phyloP scores from a whole-genome alignment of 148 eudicot genomes.

The Chenopodium formosanum region DNA sequence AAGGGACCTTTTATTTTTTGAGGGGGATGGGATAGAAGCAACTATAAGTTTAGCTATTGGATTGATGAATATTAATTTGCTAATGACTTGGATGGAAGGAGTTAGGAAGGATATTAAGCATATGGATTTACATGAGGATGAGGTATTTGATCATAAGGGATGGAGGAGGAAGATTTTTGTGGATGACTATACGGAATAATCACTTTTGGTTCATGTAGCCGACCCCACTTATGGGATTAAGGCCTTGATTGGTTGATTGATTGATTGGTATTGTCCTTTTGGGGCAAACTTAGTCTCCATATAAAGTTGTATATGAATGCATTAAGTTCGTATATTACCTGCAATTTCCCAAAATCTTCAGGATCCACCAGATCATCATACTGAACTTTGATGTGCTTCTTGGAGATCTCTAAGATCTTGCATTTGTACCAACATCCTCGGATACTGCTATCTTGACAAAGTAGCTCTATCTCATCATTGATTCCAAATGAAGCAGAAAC shows the following conservation, averaged over 20 bases:
- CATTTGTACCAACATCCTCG: conserved; percentile 97
- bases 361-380: conserved; percentile 81
- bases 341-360: conserved; percentile 57
- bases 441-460: conserved; percentile 85
- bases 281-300: background rate
- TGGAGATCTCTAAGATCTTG: conserved; percentile 47
- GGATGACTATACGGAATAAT: too few species aligned
- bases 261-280: background rate
- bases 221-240: too few species aligned
- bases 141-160: too few species aligned
- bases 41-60: background rate
- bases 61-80: background rate
- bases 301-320: background rate
- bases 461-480: conserved; percentile 65
- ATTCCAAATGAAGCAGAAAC: conserved; percentile 32
- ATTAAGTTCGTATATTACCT: conserved; percentile 40
- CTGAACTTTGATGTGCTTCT: conserved; percentile 51
- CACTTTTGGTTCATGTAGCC: too few species aligned
- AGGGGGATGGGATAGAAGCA: background rate
- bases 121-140: too few species aligned
- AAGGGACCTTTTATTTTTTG: background rate
- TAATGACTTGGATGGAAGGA: too few species aligned
- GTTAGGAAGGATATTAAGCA: too few species aligned
- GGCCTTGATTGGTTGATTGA: too few species aligned
- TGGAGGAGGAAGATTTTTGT: too few species aligned